phyloP scores from a whole-genome alignment of 1,284 basidiomycete genomes.

The Schizophyllum commune region DNA sequence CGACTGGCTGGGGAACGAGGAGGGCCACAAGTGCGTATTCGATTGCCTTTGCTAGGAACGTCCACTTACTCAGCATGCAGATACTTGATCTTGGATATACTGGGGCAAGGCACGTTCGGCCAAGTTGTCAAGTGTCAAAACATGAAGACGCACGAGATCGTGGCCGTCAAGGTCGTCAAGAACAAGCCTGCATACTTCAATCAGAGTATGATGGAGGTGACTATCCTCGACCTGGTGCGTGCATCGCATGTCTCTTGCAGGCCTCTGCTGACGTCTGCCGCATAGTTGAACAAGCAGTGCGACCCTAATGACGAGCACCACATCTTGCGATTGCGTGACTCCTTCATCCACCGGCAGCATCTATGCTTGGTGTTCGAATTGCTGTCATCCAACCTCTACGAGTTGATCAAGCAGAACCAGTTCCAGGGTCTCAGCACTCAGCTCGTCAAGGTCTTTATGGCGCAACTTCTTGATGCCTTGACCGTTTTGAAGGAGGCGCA shows the following conservation, averaged over 20 bases:
- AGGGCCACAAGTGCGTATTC: constrained; percentile 76
- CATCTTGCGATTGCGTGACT: constrained; percentile 91
- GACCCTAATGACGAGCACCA: constrained; percentile 96
- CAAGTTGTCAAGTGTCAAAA: constrained; percentile 99
- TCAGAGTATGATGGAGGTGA: constrained; percentile 99
- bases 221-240: constrained; percentile 88
- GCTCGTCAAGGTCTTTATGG: constrained; percentile 96
- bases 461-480: constrained; percentile 89
- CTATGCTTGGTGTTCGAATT: constrained; percentile 97
- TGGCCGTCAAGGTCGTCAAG: constrained; percentile 99
- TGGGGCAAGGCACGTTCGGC: constrained; percentile 98
- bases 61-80: constrained; percentile 30
- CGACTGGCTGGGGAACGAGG: constrained; percentile 87
- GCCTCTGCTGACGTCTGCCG: neutral
- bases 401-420: constrained; percentile 99
- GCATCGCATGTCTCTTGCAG: neutral
- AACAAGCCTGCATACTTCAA: constrained; percentile 99
- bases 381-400: constrained; percentile 95
- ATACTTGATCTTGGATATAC: constrained; percentile 95
- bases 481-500: constrained; percentile 92
- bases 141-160: constrained; percentile 97
- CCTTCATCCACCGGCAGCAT: constrained; percentile 95
- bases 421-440: constrained; percentile 97
- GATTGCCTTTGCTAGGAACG: constrained; percentile 3
- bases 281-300: constrained; percentile 83